Base-by-base conservation (phyloP, 2,329 filamentous ascomycete genomes). In the Colletotrichum salicis region DNA sequence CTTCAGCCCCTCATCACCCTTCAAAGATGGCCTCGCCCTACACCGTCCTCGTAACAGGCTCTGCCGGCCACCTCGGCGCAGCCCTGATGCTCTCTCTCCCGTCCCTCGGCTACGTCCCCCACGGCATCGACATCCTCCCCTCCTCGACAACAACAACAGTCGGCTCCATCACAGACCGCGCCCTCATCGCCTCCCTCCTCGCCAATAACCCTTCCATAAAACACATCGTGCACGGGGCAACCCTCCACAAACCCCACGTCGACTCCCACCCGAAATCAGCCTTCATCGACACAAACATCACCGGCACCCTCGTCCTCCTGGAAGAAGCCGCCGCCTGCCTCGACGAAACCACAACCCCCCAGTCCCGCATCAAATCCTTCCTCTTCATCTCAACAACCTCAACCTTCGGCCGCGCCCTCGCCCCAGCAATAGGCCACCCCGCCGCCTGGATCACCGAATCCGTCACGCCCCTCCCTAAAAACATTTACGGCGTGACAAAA, bases 401-500 rank as follows among this genome's bases (percentile, higher is more conserved):
- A n/a, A 74, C 82, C 0, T 86, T 86, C 31, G 84, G 85, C 29
- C 70, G 74, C 0, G 83, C 84, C 0, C 76, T 86, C 8, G 80
- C 79, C 62, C 82, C 84, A 0, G 61, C 70, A 1, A 77, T 77
- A 0, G 82, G 82, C 1, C 61, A 71, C 0, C 82, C 84, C 1
- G 84, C 84, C 0, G 82, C 79, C 1, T 85, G 84, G 84, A 86
- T 86, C 72, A 78, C 82, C 74, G 85, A 86, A 74, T 48, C 71
- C 0, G 81, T 85, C 8, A 76, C 78, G 0, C 82, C 84, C 0
- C 73, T 79, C 24, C 84, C 84, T 2, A 86, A 86, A 71, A 86
- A 86, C 75, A 84, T 86, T 56, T 86, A 86, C 73, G 86, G 86
- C 65, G 80, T 81, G 4, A 87, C 85, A 22, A 87, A 87, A 61